These are phyloP conservation scores for Aquilaria malaccensis DNA, from an alignment of 345 rosid species.

Conservation along the genomic window DNA sequence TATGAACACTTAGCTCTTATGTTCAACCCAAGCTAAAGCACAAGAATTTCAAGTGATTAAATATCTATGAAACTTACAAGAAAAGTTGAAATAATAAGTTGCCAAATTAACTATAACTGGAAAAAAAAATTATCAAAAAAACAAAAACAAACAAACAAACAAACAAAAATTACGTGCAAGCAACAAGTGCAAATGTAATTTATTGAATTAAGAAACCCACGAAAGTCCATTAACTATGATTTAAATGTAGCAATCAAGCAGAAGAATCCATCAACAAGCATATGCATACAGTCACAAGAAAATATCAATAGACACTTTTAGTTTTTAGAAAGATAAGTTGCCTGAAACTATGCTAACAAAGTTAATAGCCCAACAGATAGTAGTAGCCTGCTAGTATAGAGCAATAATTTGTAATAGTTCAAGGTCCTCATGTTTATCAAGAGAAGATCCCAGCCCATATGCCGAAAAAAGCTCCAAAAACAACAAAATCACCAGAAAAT, in stretches of 20 bases:
- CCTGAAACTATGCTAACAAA: conserved; percentile 22
- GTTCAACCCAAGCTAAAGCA: no score
- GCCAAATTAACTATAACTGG: not conserved
- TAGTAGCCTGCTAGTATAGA: conserved; percentile 21
- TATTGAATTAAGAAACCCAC: not conserved
- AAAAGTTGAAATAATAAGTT: no score
- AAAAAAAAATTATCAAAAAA: not conserved
- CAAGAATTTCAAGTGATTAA: no score
- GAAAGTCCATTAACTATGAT: not conserved
- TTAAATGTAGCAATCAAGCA: not conserved
- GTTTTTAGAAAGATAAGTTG: conserved; percentile 7
- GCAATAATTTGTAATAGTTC: conserved; percentile 18
- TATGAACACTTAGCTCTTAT: no score
- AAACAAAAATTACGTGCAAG: not conserved
- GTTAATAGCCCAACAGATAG: conserved; percentile 24
- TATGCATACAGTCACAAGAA: not conserved
- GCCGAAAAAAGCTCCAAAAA: conserved; percentile 35
- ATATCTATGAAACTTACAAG: no score
- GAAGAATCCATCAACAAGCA: not conserved
- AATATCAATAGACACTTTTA: not conserved
- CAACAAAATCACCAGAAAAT: conserved; percentile 22
- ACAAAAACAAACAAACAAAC: not conserved
- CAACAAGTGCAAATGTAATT: not conserved
- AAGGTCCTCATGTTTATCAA: conserved; percentile 23
- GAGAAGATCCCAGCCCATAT: conserved; percentile 25